Conservation (phyloP, 1,284 basidiomycete species). For the Ceratobasidium sp. region DNA sequence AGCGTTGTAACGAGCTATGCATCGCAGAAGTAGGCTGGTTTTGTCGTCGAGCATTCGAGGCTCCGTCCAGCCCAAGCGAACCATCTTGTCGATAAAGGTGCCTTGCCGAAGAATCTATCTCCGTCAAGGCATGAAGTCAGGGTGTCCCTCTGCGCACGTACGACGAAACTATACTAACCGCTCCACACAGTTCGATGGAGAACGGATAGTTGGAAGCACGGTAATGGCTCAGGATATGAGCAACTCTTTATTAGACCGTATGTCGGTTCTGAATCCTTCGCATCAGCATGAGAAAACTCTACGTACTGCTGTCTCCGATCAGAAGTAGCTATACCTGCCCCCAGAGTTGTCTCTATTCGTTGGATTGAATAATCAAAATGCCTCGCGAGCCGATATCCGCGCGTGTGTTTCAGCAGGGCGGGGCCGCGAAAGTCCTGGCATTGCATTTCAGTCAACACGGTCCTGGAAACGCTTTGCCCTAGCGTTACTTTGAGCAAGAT, state of each 20-base stretch:
- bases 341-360: not conserved
- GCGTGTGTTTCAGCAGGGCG: not conserved
- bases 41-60: slow-evolving; percentile 54
- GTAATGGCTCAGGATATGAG: slow-evolving; percentile 48
- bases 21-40: slow-evolving; percentile 47
- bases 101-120: slow-evolving; percentile 64
- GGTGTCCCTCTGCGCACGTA: not conserved
- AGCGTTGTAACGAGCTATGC: slow-evolving; percentile 58
- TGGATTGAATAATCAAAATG: slow-evolving; percentile 4
- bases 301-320: not conserved
- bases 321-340: not conserved
- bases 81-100: slow-evolving; percentile 65
- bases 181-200: slow-evolving; percentile 50
- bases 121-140: not conserved
- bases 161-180: slow-evolving; percentile 49
- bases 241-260: no score
- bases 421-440: not conserved
- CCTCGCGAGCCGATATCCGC: not conserved
- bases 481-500: not conserved
- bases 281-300: no score
- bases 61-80: slow-evolving; percentile 65
- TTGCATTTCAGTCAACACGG: no score
- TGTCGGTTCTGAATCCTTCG: no score
- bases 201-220: slow-evolving; percentile 46
- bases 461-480: no score